phyloP scores from a whole-genome alignment of 164 flowering plant species.

The Sextonia rubra region DNA sequence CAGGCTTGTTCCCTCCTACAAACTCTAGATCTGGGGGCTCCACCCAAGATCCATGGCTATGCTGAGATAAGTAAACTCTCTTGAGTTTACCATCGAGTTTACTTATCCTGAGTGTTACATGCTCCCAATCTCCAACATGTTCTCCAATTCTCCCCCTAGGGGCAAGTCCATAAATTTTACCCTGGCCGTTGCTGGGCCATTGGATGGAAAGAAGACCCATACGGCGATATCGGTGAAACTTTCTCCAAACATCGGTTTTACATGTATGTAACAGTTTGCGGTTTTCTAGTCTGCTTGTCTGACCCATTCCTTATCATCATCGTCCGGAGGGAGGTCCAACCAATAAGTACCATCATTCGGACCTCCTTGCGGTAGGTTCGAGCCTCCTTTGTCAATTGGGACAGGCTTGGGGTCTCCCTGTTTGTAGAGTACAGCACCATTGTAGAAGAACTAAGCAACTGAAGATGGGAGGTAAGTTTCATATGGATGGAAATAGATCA shows the following conservation, averaged over 20 bases:
- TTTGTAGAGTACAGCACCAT: slow-evolving; percentile 57
- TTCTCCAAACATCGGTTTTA: slow-evolving; percentile 69
- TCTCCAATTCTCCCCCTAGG: slow-evolving; percentile 47
- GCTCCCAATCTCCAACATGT: slow-evolving; percentile 69
- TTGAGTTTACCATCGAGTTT: slow-evolving; percentile 47
- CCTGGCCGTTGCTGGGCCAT: slow-evolving; percentile 49
- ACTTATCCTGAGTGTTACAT: slow-evolving; percentile 48
- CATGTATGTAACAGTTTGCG: slow-evolving; percentile 52
- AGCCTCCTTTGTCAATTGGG: slow-evolving; percentile 45
- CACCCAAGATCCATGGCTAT: slow-evolving; percentile 41
- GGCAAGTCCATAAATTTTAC: slow-evolving; percentile 26
- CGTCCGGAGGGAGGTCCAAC: slow-evolving; percentile 70
- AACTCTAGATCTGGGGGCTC: slow-evolving; percentile 39
- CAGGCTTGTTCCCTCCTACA: slow-evolving; percentile 32
- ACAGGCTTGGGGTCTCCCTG: slow-evolving; percentile 46
- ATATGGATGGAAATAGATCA: slow-evolving; percentile 68
- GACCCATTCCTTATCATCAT: slow-evolving; percentile 35
- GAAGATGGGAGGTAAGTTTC: slow-evolving; percentile 71
- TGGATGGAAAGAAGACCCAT: slow-evolving; percentile 82
- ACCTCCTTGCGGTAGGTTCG: slow-evolving; percentile 81
- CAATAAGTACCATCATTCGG: slow-evolving; percentile 66
- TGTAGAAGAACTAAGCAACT: slow-evolving; percentile 66
- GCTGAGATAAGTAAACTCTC: slow-evolving; percentile 37
- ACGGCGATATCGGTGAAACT: slow-evolving; percentile 64
- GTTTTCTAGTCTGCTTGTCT: slow-evolving; percentile 54